Evolutionary conservation across 2,329 filamentous ascomycete species (phyloP).

Genomic region (Geosmithia morbida): DNA sequence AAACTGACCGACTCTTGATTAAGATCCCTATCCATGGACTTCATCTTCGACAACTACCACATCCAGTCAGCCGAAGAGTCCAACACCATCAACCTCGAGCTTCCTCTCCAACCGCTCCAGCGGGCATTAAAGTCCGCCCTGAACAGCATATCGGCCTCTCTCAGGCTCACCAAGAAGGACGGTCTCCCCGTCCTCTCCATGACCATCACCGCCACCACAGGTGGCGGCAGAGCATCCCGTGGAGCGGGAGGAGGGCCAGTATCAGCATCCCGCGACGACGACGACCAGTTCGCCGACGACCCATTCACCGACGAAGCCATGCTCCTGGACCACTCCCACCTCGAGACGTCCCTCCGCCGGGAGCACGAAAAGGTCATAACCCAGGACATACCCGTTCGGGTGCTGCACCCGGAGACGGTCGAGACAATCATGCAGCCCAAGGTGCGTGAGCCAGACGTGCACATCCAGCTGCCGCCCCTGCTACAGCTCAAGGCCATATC

Average conservation of each 20-base stretch:
- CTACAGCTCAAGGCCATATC: slow-evolving; percentile 86
- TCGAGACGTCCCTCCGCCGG: slow-evolving; percentile 43
- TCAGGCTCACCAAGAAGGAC: slow-evolving; percentile 88
- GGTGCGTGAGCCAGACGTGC: slow-evolving; percentile 81
- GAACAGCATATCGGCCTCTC: slow-evolving; percentile 64
- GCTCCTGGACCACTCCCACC: slow-evolving; percentile 31
- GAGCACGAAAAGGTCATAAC: slow-evolving; percentile 87
- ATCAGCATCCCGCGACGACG: slow-evolving; percentile 4
- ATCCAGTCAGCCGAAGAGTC: slow-evolving; percentile 70
- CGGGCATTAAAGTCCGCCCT: slow-evolving; percentile 83
- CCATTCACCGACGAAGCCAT: slow-evolving; percentile 27
- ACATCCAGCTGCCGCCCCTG: slow-evolving; percentile 79
- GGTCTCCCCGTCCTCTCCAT: slow-evolving; percentile 75
- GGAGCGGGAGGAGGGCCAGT: slow-evolving; percentile 8
- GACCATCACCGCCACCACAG: slow-evolving; percentile 68
- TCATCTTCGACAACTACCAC: slow-evolving; percentile 75
- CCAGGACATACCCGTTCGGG: slow-evolving; percentile 89
- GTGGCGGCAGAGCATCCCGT: neutral
- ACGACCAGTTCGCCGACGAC: slow-evolving; percentile 24
- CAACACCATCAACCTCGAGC: slow-evolving; percentile 93
- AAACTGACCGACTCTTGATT: neutral
- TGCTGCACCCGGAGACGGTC: slow-evolving; percentile 71
- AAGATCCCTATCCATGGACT: slow-evolving; percentile 52
- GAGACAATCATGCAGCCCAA: slow-evolving; percentile 87
- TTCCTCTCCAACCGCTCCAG: slow-evolving; percentile 76